Percentiles rank a stretch among this genome's conserved stretches.
Conservation (phyloP, 352 stramenopile genomes). For the Phytopythium chamaehyphon region DNA sequence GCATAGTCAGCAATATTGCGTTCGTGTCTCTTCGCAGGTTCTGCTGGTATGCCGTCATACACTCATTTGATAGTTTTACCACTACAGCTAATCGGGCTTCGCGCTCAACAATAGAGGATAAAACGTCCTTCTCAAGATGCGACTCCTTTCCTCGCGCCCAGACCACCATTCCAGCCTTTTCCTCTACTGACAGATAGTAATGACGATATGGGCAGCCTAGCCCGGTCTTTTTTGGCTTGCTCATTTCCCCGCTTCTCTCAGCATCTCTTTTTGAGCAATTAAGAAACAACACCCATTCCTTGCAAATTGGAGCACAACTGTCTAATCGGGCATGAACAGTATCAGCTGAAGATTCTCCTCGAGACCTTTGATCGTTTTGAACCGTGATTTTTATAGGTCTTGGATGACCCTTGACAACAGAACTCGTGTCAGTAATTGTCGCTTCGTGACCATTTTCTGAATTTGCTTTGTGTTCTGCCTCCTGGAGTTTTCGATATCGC, state of each 20-base stretch:
- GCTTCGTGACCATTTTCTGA: not conserved
- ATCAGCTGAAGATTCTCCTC: conserved; percentile 3
- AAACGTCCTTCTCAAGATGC: conserved; percentile 55
- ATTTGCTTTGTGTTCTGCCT: conserved; percentile 5
- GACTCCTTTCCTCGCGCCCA: conserved; percentile 67
- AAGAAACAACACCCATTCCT: conserved; percentile 71
- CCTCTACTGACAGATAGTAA: conserved; percentile 66
- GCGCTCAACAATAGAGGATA: conserved; percentile 52
- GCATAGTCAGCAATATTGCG: conserved; percentile 24
- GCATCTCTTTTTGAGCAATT: conserved; percentile 32
- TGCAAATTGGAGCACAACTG: conserved; percentile 42
- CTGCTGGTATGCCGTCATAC: conserved; percentile 64
- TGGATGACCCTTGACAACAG: not conserved
- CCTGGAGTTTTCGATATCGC: conserved; percentile 25
- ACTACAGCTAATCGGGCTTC: conserved; percentile 51
- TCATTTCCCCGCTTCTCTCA: not conserved
- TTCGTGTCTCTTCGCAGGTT: conserved; percentile 46
- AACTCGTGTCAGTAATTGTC: not conserved
- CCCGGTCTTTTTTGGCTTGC: conserved; percentile 16
- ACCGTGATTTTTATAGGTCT: not conserved
- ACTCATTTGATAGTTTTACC: conserved; percentile 33
- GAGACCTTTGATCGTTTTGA: not conserved
- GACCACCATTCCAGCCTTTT: conserved; percentile 49
- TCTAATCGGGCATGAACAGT: conserved; percentile 36
- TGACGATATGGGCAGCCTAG: conserved; percentile 65